Evolutionary conservation across 768 basidiomycete genomes (phyloP).

Genomic region (Suillus brevipes): DNA sequence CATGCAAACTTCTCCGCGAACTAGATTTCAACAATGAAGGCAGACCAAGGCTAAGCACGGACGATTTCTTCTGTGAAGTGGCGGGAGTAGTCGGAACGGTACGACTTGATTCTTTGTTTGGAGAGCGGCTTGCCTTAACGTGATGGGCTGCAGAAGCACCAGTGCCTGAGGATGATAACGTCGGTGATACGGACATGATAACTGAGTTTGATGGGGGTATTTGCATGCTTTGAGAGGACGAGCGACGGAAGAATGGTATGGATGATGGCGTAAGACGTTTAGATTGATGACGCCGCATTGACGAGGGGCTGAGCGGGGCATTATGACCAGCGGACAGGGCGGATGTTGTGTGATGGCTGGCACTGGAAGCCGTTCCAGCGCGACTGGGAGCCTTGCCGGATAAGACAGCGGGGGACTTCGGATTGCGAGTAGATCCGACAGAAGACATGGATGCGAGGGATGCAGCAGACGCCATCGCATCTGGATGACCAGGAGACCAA

Average conservation of each 20-base stretch:
- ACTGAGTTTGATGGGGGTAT: slow-evolving; percentile 46
- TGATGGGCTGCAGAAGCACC: slow-evolving; percentile 40
- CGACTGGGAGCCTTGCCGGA: slow-evolving; percentile 66
- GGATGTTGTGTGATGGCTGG: slow-evolving; percentile 64
- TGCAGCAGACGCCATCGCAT: slow-evolving; percentile 77
- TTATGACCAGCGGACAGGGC: slow-evolving; percentile 53
- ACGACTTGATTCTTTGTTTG: slow-evolving; percentile 53
- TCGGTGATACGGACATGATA: slow-evolving; percentile 48
- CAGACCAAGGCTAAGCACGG: slow-evolving; percentile 76
- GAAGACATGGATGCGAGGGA: slow-evolving; percentile 77
- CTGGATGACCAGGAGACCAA: slow-evolving; percentile 72
- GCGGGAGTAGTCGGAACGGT: slow-evolving; percentile 56
- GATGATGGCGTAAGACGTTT: slow-evolving; percentile 89
- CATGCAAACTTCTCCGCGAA: slow-evolving; percentile 78
- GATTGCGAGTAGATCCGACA: slow-evolving; percentile 59
- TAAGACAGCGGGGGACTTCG: slow-evolving; percentile 42
- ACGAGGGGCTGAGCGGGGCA: slow-evolving; percentile 72
- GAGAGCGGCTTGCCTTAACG: slow-evolving; percentile 47
- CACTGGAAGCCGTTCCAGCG: slow-evolving; percentile 75
- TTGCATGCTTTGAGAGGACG: slow-evolving; percentile 86
- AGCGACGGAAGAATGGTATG: slow-evolving; percentile 92
- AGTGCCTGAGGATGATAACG: slow-evolving; percentile 50
- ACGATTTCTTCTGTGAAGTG: slow-evolving; percentile 75
- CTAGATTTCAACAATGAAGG: slow-evolving; percentile 85
- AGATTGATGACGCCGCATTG: slow-evolving; percentile 60